A percentile compares a stretch with the other conserved stretches of the same genome.
phyloP scores from a whole-genome alignment of 2,329 filamentous ascomycete species.

The Epichloe scottii region DNA sequence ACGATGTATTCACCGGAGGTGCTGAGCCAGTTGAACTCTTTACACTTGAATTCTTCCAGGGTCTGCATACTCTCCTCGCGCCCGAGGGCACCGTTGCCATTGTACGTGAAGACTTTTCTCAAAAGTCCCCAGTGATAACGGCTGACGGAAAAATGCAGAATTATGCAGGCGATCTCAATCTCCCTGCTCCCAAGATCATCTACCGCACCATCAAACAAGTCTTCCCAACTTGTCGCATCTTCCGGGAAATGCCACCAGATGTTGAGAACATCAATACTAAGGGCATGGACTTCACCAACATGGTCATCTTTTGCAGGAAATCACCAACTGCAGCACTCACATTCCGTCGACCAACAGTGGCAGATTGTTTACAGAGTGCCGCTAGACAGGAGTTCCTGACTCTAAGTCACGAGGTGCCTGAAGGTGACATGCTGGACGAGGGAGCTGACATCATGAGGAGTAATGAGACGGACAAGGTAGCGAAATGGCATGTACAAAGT shows the following conservation, averaged over 20 bases:
- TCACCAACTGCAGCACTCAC: conserved; percentile 29
- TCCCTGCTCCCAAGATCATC: conserved; percentile 65
- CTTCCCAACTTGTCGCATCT: conserved; percentile 85
- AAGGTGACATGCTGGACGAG: conserved; percentile 30
- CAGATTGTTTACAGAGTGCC: conserved; percentile 61
- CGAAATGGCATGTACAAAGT: conserved; percentile 59
- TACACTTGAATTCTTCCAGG: conserved; percentile 68
- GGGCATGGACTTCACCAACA: conserved; percentile 74
- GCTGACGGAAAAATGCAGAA: conserved; percentile 43
- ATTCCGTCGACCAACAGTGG: conserved; percentile 53
- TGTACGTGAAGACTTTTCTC: conserved; percentile 34
- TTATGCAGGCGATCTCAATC: conserved; percentile 78
- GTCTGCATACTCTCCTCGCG: conserved; percentile 58
- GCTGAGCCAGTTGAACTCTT: conserved; percentile 84
- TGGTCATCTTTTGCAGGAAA: conserved; percentile 89
- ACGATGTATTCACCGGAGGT: conserved; percentile 95
- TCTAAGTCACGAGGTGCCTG: conserved; percentile 58
- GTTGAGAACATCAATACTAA: conserved; percentile 32
- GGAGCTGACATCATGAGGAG: conserved; percentile 42
- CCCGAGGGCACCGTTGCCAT: conserved; percentile 78
- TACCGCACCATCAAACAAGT: conserved; percentile 70
- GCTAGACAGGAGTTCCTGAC: conserved; percentile 58
- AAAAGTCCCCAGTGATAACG: background rate
- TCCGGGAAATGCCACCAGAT: conserved; percentile 58
- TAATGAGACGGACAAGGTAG: conserved; percentile 54